Conservation (phyloP, 208 protist genomes). For the Leishmania lainsoni region DNA sequence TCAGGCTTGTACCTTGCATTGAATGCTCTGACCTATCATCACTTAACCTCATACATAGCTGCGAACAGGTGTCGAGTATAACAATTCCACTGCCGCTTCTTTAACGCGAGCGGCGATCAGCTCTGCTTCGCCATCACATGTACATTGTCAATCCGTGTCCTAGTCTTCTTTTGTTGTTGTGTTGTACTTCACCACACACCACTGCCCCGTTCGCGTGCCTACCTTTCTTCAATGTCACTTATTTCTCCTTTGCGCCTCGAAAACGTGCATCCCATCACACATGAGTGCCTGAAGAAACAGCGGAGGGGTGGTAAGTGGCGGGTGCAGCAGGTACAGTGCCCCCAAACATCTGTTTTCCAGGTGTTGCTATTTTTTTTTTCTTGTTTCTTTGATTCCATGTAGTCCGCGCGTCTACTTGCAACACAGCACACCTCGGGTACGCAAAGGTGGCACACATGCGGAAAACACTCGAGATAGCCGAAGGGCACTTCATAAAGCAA, state of each 20-base stretch:
- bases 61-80: not conserved
- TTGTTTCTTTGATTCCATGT: not conserved
- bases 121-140: not conserved
- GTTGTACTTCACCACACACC: not conserved
- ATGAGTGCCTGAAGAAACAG: not conserved
- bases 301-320: not conserved
- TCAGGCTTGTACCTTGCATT: not conserved
- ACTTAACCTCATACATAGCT: not conserved
- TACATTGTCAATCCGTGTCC: not conserved
- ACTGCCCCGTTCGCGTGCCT: not conserved
- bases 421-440: not conserved
- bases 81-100: not conserved
- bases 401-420: not conserved
- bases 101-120: not conserved
- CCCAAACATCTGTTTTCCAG: not conserved
- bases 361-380: not conserved
- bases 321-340: not conserved
- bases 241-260: not conserved
- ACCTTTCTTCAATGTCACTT: not conserved
- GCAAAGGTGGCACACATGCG: not conserved
- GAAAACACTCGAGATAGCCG: not conserved
- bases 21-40: not conserved
- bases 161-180: not conserved
- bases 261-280: not conserved
- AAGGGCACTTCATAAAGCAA: not conserved